Evolutionary conservation across 495 filamentous ascomycete species (phyloP).

Genomic region (Monascus purpureus): DNA sequence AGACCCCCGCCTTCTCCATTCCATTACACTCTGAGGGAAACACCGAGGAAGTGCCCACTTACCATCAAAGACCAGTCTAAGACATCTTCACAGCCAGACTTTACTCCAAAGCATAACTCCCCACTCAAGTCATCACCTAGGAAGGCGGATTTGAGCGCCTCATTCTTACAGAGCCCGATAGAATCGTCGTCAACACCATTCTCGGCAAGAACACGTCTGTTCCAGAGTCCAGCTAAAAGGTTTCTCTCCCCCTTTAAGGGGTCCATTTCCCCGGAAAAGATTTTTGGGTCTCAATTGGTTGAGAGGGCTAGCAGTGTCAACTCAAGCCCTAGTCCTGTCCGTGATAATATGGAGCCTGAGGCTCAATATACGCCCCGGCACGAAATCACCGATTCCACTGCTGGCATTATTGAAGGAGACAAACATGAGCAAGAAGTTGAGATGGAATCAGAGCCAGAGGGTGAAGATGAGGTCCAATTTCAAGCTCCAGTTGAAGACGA

Average conservation of each 20-base stretch:
- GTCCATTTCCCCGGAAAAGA: conserved; percentile 9
- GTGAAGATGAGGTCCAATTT: conserved; percentile 6
- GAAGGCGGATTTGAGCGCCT: conserved; percentile 25
- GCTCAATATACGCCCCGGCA: too few relatives aligned
- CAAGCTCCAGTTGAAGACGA: conserved; percentile 1
- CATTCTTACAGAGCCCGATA: conserved; percentile 15
- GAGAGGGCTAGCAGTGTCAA: background rate
- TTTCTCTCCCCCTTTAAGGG: conserved; percentile 25
- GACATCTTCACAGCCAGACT: conserved; percentile 12
- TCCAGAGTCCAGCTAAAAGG: conserved; percentile 31
- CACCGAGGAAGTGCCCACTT: conserved; percentile 10
- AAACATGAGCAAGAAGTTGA: conserved; percentile 1
- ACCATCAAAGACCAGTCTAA: conserved; percentile 8
- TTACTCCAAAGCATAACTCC: conserved; percentile 14
- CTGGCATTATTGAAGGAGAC: background rate
- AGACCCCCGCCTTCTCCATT: conserved; percentile 37
- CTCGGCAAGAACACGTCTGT: conserved; percentile 18
- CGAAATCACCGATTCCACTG: too few relatives aligned
- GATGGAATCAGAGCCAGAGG: conserved; percentile 2
- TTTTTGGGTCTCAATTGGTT: background rate
- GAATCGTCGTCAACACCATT: conserved; percentile 20
- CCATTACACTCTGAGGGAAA: conserved; percentile 25
- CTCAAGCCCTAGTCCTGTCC: background rate
- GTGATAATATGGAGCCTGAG: background rate
- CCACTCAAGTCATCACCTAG: conserved; percentile 33